Percentiles rank a stretch among this genome's conserved stretches.
Conservation (phyloP, 73 alveolate genomes). For the Tetrahymena elliotti region DNA sequence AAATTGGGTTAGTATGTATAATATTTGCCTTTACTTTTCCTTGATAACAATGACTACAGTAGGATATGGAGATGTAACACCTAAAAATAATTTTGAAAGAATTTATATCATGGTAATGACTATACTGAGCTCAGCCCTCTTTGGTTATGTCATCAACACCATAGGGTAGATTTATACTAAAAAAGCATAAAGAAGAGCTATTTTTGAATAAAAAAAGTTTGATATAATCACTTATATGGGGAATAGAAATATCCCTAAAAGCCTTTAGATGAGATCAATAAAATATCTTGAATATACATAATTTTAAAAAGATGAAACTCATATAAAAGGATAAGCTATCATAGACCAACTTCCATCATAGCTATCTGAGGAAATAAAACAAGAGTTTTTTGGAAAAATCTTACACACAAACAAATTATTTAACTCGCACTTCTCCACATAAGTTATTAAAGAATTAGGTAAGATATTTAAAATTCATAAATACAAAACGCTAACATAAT, state of each 20-base stretch:
- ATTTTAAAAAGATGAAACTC: background rate
- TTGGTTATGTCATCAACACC: background rate
- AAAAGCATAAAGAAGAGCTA: background rate
- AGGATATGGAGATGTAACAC: background rate
- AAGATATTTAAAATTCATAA: background rate
- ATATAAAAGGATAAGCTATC: background rate
- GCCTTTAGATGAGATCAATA: background rate
- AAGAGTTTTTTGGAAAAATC: background rate
- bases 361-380: background rate
- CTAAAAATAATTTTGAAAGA: background rate
- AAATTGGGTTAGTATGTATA: background rate
- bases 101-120: background rate
- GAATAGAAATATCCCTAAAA: background rate
- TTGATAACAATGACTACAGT: background rate
- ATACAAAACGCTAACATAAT: too few species aligned
- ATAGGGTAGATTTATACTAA: background rate
- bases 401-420: background rate
- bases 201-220: background rate
- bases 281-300: background rate
- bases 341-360: background rate
- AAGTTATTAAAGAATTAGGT: background rate
- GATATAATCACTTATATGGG: background rate
- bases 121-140: background rate
- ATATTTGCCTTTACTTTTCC: background rate
- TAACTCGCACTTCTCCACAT: background rate